Evolutionary conservation across 345 rosid genomes (phyloP).

Genomic region (Balakata baccata): DNA sequence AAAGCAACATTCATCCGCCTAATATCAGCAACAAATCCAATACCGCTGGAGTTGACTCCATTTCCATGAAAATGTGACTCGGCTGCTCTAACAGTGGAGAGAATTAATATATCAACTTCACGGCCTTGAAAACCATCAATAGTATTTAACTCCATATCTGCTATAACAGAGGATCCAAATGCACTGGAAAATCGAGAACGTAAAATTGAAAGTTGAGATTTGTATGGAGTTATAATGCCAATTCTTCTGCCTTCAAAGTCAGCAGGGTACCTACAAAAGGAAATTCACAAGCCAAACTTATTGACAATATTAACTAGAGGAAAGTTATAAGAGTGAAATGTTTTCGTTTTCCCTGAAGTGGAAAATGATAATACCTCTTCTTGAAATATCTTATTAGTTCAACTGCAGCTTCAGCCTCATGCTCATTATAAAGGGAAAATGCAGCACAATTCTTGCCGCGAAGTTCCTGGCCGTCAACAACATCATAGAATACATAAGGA

Average conservation of each 20-base stretch:
- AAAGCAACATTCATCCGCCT: conserved; percentile 96
- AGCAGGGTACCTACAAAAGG: conserved; percentile 56
- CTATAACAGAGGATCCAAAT: conserved; percentile 68
- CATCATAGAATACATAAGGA: conserved; percentile 80
- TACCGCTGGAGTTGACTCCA: conserved; percentile 51
- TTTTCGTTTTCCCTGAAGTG: not conserved
- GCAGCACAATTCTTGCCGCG: conserved; percentile 72
- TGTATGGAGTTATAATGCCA: conserved; percentile 89
- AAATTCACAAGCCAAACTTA: not conserved
- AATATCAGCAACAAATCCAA: conserved; percentile 91
- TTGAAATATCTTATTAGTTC: conserved; percentile 65
- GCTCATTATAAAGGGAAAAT: conserved; percentile 72
- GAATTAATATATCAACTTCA: conserved; percentile 83
- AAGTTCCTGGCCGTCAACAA: conserved; percentile 77
- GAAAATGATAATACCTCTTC: conserved; percentile 47
- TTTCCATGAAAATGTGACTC: conserved; percentile 32
- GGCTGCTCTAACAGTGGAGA: conserved; percentile 91
- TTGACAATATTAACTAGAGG: not conserved
- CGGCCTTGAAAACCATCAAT: conserved; percentile 97
- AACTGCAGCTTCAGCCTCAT: conserved; percentile 86
- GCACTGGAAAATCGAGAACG: conserved; percentile 68
- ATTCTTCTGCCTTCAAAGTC: conserved; percentile 76
- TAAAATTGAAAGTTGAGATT: conserved; percentile 69
- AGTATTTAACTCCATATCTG: conserved; percentile 88
- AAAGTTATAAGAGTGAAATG: not conserved